Evolutionary conservation across 73 alveolate species (phyloP), one percentile per base, ranked within the genome.

Genomic region (Paramecium tetraurelia): DNA sequence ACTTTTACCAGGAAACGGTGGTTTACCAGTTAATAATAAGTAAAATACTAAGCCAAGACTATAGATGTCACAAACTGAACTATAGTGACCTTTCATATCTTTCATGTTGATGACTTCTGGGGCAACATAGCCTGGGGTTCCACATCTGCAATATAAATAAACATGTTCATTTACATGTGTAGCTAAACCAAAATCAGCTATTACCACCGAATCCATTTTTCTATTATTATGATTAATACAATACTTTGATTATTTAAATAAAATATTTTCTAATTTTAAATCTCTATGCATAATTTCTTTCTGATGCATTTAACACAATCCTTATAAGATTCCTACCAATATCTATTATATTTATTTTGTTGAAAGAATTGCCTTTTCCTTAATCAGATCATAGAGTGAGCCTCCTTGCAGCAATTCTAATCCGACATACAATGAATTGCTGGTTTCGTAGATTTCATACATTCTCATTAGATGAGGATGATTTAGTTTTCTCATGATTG

Each of bases 101-200:
- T 89, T 89, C 43, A 70, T 70, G 72, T 70, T 77, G 9, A 89
- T 77, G 58, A 89, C 94, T 89, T 89, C 94, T 31, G 94, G 94
- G 18, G 94, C 94, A 38, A 89, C 94, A 71, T 70, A 89, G 9
- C 94, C 94, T 27, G 94, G 94, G 24, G 94, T 89, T 35, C 94
- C 94, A 72, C 94, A 89, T 70, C 94, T 77, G n/a, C 87, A 70
- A 89, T 70, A 89, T 72, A 89, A 53, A 44, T 70, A 70, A 89
- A 70, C 76, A 35, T 92, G 89, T n/a, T 70, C 87, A 71, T 89
- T 83, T 9, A 89, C 87, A 72, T 83, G 59, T 41, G 94, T 89
- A 21, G 94, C 94, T n/a, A 89, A 83, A 44, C 94, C 94, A 72
- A 89, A 89, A 50, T 89, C 94, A 7, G 94, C 94, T 5, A 80